Conservation (phyloP, 345 rosid genomes). For the Odontarrhena argentea region DNA sequence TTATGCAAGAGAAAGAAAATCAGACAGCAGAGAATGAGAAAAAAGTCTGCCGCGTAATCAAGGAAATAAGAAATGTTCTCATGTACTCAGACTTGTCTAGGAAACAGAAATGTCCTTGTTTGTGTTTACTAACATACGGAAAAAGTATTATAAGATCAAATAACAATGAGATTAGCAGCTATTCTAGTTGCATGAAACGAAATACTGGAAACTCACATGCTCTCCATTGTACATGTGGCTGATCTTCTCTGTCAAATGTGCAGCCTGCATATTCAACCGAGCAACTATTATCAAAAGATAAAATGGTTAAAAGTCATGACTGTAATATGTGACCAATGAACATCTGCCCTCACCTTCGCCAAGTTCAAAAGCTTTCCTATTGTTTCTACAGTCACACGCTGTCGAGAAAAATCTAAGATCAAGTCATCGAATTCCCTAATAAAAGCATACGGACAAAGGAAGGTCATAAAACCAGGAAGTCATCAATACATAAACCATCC, state of each 20-base stretch:
- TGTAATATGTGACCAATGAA: not conserved
- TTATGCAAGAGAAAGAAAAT: slow-evolving; percentile 5
- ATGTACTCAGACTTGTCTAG: slow-evolving; percentile 1
- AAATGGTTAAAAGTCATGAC: not conserved
- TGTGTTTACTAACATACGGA: not conserved
- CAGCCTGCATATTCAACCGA: slow-evolving; percentile 54
- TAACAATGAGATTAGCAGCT: slow-evolving; percentile 22
- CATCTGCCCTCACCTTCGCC: slow-evolving; percentile 65
- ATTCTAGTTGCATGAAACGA: not conserved
- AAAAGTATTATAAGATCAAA: slow-evolving; percentile 1
- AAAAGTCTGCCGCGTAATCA: not conserved
- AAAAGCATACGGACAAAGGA: slow-evolving; percentile 21
- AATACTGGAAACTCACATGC: slow-evolving; percentile 54
- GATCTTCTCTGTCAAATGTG: slow-evolving; percentile 73
- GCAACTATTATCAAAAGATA: not conserved
- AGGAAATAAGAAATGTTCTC: not conserved
- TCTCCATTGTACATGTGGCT: slow-evolving; percentile 78
- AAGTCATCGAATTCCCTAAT: slow-evolving; percentile 77
- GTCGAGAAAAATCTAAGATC: slow-evolving; percentile 78
- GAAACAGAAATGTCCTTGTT: slow-evolving; percentile 1
- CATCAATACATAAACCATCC: not conserved
- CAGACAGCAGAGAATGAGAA: slow-evolving; percentile 3
- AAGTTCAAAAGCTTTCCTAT: slow-evolving; percentile 63
- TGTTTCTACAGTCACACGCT: slow-evolving; percentile 67
- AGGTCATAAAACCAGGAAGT: not conserved